Base-by-base conservation (phyloP, 1,284 basidiomycete species). In the Cerioporus squamosus region DNA sequence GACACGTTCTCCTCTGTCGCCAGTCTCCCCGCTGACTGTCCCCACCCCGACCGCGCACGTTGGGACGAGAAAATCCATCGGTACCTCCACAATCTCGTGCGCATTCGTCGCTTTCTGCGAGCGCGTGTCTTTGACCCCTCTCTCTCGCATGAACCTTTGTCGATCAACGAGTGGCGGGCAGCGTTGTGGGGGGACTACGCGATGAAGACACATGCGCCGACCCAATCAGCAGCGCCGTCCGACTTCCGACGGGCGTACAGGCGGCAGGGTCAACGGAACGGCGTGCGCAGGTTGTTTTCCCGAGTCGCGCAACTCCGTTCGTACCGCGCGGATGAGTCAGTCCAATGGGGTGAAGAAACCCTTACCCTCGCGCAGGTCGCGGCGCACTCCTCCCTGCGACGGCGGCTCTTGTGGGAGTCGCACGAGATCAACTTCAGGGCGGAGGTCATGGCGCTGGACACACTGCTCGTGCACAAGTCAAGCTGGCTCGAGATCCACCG, bases 401-500 rank as follows among this genome's bases (percentile, higher is more conserved):
- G 15, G 0, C 17, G 14, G 10, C 18, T 56, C 1, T 29, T 51
- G 2, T 56, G 54, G 54, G 54, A 56, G 31, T 26, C 47, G 15
- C 53, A 56, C 23, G 48, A 56, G 23, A 18, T 56, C 42, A 56
- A 56, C 7, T 56, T 56, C 43, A 38, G 54, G 4, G 48, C 48
- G 12, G 54, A 56, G 20, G 10, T 56, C 3, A 18, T 56, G 1
- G 31, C 33, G 3, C 31, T 56, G 4, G 54, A 56, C 24, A 31
- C 42, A 5, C 10, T 56, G 9, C 22, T 44, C 12, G 36, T 45
- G 22, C 47, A 51, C 14, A 44, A 45, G 23, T 5, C 18, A 0
- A 8, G 20, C 17, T 56, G 54, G 54, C 20, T 29, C 15, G 39
- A 36, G 29, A 18, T 20, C 10, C 20, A 39, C 1, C 20, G 54